Conservation (phyloP, 2,329 filamentous ascomycete species). For the Penicillium polonicum region DNA sequence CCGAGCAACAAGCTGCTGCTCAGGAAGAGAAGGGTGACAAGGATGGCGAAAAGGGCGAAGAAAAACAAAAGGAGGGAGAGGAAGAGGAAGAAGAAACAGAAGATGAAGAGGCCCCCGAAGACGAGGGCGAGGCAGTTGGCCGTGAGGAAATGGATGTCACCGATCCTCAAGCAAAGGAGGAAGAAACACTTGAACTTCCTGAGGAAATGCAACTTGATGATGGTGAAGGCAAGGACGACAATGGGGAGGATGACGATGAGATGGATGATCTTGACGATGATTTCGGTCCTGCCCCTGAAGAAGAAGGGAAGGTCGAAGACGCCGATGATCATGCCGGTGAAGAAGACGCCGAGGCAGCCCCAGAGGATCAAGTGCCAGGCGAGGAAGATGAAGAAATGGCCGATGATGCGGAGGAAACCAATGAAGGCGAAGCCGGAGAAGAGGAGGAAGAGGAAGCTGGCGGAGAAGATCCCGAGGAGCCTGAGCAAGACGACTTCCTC, state of each 20-base stretch:
- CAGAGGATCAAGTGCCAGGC: conserved; percentile 34
- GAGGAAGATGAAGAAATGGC: conserved; percentile 44
- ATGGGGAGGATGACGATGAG: conserved; percentile 44
- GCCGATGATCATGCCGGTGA: conserved; percentile 31
- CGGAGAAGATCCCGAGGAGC: conserved; percentile 51
- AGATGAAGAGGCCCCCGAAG: conserved; percentile 51
- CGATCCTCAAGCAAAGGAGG: conserved; percentile 76
- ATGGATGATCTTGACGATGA: conserved; percentile 48
- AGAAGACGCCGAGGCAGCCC: conserved; percentile 30
- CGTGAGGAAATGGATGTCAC: conserved; percentile 63
- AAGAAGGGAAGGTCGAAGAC: conserved; percentile 36
- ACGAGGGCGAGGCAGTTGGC: conserved; percentile 63
- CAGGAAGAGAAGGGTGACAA: conserved; percentile 51
- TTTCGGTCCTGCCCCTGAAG: conserved; percentile 40
- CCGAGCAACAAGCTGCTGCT: conserved; percentile 61
- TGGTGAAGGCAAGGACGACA: conserved; percentile 58
- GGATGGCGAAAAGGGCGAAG: conserved; percentile 39
- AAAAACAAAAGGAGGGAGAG: conserved; percentile 55
- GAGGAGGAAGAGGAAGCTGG: conserved; percentile 46
- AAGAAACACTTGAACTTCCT: conserved; percentile 77
- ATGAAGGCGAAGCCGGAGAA: conserved; percentile 47
- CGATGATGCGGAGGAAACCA: conserved; percentile 43
- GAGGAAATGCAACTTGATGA: conserved; percentile 84
- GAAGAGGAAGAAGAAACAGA: conserved; percentile 58
- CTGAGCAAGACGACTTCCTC: conserved; percentile 49